These are phyloP conservation scores for Solanum piurae DNA, from an alignment of 257 asterid genomes.

Conservation along the genomic window DNA sequence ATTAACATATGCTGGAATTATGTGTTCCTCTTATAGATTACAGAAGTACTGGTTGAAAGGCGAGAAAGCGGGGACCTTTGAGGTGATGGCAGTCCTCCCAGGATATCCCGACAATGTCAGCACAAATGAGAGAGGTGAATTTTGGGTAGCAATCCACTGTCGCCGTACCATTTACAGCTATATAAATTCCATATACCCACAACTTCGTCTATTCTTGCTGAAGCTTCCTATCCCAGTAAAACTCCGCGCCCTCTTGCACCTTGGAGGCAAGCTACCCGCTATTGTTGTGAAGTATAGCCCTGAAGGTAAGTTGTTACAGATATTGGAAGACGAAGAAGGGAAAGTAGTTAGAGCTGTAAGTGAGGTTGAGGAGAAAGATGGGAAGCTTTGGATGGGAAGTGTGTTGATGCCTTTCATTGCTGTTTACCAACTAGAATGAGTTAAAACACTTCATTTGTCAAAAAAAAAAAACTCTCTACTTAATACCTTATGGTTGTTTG, in stretches of 20 bases:
- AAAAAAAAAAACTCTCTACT: background rate
- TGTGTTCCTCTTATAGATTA: conserved; percentile 31
- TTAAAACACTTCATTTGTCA: background rate
- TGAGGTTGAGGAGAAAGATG: conserved; percentile 83
- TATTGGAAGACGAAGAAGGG: conserved; percentile 73
- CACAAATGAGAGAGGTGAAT: conserved; percentile 67
- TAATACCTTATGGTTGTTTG: background rate
- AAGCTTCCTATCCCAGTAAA: conserved; percentile 68
- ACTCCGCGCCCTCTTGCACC: conserved; percentile 55
- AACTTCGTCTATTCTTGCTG: conserved; percentile 36
- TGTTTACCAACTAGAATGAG: conserved; percentile 42
- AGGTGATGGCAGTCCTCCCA: conserved; percentile 57
- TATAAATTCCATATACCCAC: conserved; percentile 36
- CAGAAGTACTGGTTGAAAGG: conserved; percentile 85
- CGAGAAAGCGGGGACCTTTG: conserved; percentile 61
- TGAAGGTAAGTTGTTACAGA: conserved; percentile 56
- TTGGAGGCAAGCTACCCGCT: conserved; percentile 58
- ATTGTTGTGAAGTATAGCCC: conserved; percentile 56
- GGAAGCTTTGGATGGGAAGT: conserved; percentile 92
- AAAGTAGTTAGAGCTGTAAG: conserved; percentile 78
- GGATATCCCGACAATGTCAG: conserved; percentile 86
- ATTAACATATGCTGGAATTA: background rate
- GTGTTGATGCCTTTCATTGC: conserved; percentile 80
- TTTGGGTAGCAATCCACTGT: conserved; percentile 84
- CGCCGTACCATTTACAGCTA: conserved; percentile 50